A percentile compares a stretch with the other conserved stretches of the same genome.
These are phyloP conservation scores for Eucalyptus viminalis DNA, from an alignment of 345 rosid species.

Conservation along the genomic window DNA sequence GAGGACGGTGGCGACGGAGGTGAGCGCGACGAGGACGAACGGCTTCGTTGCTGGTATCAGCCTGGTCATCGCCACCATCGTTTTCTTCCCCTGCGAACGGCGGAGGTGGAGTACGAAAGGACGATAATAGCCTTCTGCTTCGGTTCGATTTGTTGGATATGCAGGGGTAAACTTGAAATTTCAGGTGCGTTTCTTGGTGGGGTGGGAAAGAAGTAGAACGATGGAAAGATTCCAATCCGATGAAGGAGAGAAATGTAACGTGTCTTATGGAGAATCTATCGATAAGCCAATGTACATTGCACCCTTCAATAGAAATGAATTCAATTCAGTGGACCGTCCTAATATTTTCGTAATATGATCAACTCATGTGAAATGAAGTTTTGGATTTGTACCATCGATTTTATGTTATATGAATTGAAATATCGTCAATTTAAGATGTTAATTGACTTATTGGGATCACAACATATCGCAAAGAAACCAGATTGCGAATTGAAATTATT, in stretches of 20 bases:
- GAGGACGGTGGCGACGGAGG: slow-evolving; percentile 12
- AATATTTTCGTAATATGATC: background rate
- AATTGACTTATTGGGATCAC: background rate
- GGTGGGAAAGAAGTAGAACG: background rate
- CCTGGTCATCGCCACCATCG: background rate
- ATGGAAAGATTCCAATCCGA: background rate
- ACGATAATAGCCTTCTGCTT: background rate
- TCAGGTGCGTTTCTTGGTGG: background rate
- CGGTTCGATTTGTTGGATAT: background rate
- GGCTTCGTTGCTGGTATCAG: background rate
- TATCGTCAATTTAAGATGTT: background rate
- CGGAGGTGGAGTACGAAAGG: background rate
- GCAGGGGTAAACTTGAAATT: background rate
- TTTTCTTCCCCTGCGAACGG: background rate
- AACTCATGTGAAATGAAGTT: background rate
- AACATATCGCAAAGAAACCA: accelerated
- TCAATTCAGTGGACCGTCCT: background rate
- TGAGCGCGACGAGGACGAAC: background rate
- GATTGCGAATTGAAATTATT: background rate
- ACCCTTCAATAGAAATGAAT: background rate
- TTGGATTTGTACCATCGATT: background rate
- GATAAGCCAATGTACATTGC: background rate
- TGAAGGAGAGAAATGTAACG: background rate
- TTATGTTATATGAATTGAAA: background rate
- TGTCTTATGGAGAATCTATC: background rate